Conservation (phyloP, 129 eudicot species). For the sunflower (Helianthus annuus) region HanXRQr2.0-SUNRISE NC_035449.2:180908605-180909104, state of each 20-base stretch:
- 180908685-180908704: too few relatives aligned
- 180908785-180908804: too few relatives aligned
- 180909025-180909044: constrained; percentile 94
- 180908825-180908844: constrained; percentile 95
- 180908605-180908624: too few relatives aligned
- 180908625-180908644: too few relatives aligned
- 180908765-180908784: too few relatives aligned
- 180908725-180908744: too few relatives aligned
- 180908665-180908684: too few relatives aligned
- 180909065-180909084: constrained; percentile 75
- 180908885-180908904: constrained; percentile 78
- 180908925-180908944: background rate
- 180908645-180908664: too few relatives aligned
- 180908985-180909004: background rate
- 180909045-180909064: constrained; percentile 84
- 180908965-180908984: background rate
- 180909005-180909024: constrained; percentile 46
- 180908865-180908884: constrained; percentile 75
- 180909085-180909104: constrained; percentile 87
- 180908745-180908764: too few relatives aligned
- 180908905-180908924: constrained; percentile 93
- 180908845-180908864: constrained; percentile 82
- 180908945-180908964: background rate
- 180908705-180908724: too few relatives aligned
- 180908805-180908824: constrained; percentile 84